Base-by-base conservation (phyloP, 2,329 filamentous ascomycete genomes). In the Cladophialophora carrionii region DNA sequence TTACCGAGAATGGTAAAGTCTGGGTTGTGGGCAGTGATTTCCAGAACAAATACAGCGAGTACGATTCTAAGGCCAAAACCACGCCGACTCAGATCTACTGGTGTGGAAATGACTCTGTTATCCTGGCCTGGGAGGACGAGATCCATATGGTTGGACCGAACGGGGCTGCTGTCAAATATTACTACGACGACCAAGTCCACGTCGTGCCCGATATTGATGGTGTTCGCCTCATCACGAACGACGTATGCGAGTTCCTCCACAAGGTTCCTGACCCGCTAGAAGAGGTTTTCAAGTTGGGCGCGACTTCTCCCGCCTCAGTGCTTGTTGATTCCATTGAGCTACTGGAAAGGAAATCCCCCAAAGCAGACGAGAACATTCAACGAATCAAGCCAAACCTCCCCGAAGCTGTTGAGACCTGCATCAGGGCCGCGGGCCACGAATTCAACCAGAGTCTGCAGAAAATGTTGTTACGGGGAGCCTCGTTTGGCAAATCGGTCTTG, bases 81-180 rank as follows among this genome's bases (percentile, higher is more conserved):
- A 84, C 89, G 1, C 95, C 95, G 3, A 90, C 91, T 72, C 91
- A 95, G 69, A 84, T 99, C 67, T 89, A 95, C 72, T 99, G 95
- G 95, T 99, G 95, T 76, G 95, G 95, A 4, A 94, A 95, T 72
- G 94, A 98, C 77, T 92, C 93, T 14, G 90, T 95, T 3, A 87
- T 96, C 31, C 87, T 99, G 72, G 93, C 93, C 0, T 99, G 95
- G 95, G 95, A 98, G 74, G 95, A 99, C 74, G 95, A 99, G 76
- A 89, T 99, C 3, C 95, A 97, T 74, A 84, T 99, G 31, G 90
- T 99, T 66, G 95, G 94, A 0, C 92, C 92, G 0, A 90, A 88
- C 43, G 91, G 91, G 51, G 86, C 90, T 9, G 88, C 90, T 4
- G 87, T 84, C 32, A 88, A 84, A 77, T 85, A 92, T 76, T 94